A percentile compares a stretch with the other conserved stretches of the same genome.
These are phyloP conservation scores for Magnaporthiopsis poae DNA, from an alignment of 2,329 filamentous ascomycete genomes.

Conservation along the genomic window DNA sequence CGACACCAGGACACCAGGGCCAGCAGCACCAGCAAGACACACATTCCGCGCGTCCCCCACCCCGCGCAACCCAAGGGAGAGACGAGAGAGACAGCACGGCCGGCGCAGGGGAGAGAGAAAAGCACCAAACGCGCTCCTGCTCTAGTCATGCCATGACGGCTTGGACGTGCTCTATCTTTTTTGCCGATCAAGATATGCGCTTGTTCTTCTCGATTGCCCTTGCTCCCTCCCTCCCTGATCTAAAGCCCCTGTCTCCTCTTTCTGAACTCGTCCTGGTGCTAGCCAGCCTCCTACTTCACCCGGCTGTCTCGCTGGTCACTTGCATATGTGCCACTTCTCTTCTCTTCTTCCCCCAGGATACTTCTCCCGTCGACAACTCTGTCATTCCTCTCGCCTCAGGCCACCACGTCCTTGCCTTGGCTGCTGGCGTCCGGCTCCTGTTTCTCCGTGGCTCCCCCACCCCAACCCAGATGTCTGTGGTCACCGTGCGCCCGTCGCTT, in stretches of 20 bases:
- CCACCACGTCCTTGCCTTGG: neutral
- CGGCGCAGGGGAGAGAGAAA: neutral
- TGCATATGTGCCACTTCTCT: neutral
- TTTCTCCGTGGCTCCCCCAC: neutral
- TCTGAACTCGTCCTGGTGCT: neutral
- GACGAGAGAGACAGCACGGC: neutral
- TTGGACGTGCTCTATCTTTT: neutral
- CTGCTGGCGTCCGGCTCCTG: neutral
- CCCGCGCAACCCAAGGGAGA: neutral
- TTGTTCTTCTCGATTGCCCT: neutral
- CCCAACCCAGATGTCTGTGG: neutral
- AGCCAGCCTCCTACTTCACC: neutral
- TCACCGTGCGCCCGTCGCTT: neutral
- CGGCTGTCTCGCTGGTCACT: neutral
- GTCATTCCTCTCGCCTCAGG: neutral
- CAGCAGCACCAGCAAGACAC: neutral
- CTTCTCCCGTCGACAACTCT: neutral
- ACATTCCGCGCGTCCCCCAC: neutral
- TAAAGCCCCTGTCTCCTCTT: neutral
- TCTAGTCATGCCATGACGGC: neutral
- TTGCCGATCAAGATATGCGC: neutral
- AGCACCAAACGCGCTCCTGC: neutral
- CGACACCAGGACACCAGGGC: neutral
- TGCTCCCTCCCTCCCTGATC: neutral
- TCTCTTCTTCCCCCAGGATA: neutral